Base-by-base conservation (phyloP, 371 early-diverging fungal species). In the Encephalitozoon hellem region DNA sequence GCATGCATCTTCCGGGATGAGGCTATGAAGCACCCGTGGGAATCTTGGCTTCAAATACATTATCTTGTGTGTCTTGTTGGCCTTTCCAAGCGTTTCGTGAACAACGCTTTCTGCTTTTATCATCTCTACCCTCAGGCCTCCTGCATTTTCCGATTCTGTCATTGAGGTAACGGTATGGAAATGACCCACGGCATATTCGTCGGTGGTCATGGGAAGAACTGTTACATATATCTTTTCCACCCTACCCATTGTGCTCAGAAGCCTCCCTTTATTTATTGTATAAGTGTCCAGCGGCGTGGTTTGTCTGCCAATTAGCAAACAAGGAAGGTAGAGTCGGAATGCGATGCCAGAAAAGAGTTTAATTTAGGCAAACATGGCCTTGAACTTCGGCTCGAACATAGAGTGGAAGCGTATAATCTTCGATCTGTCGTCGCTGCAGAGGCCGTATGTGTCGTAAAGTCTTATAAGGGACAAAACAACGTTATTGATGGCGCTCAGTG, bases 131-230 rank as follows among this genome's bases (percentile, higher is more conserved):
- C 51, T 72, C 28, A 65, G 63, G 9, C 75, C 83, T 11, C 59
- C 45, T 11, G 55, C 47, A 39, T 74, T 77, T 51, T 80, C 86
- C 1, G 52, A 49, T 64, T 76, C 72, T 38, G 73, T 83, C 71
- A 76, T 82, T 28, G 78, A 69, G n/a, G 80, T 72, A 1, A 83
- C 73, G 2, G 84, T 74, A 53, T 80, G 80, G 39, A 84, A 55
- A 15, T 84, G 82, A 11, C 82, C 85, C n/a, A 79, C 69, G 12
- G 80, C 80, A 67, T 81, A 86, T 74, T 86, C 82, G 11, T 78
- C 49, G 8, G 80, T 67, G 11, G 77, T 80, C 39, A 83, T 72
- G 23, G 86, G 86, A 38, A 86, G 34, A n/a, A 78, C 64, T 8
- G 83, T 83, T 52, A 32, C 53, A 49, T 68, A 80, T 38, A 74